Base-by-base conservation (phyloP, 345 rosid species). In the Rhodomyrtus tomentosa region DNA sequence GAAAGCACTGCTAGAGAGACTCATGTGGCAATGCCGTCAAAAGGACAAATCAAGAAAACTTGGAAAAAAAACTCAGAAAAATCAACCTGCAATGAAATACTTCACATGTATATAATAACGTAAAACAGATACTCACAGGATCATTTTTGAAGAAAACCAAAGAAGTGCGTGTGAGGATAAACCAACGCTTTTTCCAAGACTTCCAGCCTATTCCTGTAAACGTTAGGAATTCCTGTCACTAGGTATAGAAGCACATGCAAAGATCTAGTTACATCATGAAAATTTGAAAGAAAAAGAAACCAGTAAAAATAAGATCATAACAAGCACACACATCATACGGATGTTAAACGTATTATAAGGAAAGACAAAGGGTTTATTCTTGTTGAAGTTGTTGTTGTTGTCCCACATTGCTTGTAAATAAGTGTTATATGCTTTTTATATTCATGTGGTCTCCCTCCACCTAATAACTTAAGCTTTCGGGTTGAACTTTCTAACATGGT, bases 141-240 rank as follows among this genome's bases (percentile, higher is more conserved):
- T 97, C 98, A 89, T 93, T 97, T 90, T 95, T 97, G 84, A 97
- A 95, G 92, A 97, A 97, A 88, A 97, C 99, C 96, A 97, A 93
- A 53, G 99, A 97, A 72, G 96, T 93, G 82, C 98, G 98, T 48
- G 99, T 95, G 86, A 97, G 95, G 86, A 95, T 95, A 89, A 97
- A 97, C 98, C 99, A 97, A 72, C 99, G 98, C 88, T 92, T 97
- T 91, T 97, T 97, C 99, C 99, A 97, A 84, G 98, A 97, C 85
- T 94, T 97, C 99, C 99, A 97, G 86, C 99, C 98, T 87, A 97
- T 88, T 84, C 99, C 99, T 97, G 91, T 90, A 92, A 54, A 40
- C 11, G 54, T 42, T 81, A 55, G 24, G 59, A 68, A 68, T 48
- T 59, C 22, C 24, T 2, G 45, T 68, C 76, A 68, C 45, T 68